Evolutionary conservation across 106 monocot genomes (phyloP), one percentile per base, ranked within the genome.

Genomic region (Platanthera zijinensis): DNA sequence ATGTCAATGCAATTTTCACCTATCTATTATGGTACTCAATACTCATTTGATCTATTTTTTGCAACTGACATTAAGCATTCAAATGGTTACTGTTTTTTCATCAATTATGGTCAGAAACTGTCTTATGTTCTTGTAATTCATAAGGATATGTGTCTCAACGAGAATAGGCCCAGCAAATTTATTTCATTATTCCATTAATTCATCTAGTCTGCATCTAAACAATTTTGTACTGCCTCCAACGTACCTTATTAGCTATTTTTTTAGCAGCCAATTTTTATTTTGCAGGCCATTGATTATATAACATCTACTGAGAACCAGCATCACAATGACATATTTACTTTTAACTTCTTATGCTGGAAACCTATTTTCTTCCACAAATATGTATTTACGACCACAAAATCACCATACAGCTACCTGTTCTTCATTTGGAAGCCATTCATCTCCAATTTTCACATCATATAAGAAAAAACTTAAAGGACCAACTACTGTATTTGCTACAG

Each of bases 251-350:
- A 21, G 59, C 59, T 61, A 21, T 61, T 61, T 8, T 61, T 5
- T 7, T 6, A 59, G n/a, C 30, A 67, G 32, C 39, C 32, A 67
- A 30, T 22, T 39, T 30, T 9, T 67, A 67, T 67, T 39, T 67
- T 67, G 32, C 39, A 67, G 67, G 30, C 9, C 25, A 39, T 67
- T 67, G 67, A 9, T 64, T 22, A 64, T 63, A 19, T 21, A 64
- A 12, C 32, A 67, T 67, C 4, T 67, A 13, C 39, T 39, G 39
- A 67, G 10, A 67, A 67, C 17, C 70, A 69, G 25, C 59, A 80
- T 78, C 50, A 82, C 32, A 76, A 92, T 89, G 92, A 73, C 88
- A 52, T 78, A 84, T 75, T 74, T 88, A 66, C 78, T 89, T 51
- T 61, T 82, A 53, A 51, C 78, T 64, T 81, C 48, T 77, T 94